Evolutionary conservation across 1,139 yeast species (phyloP).

Genomic region (Zhuliangozyma blackwelliae): DNA sequence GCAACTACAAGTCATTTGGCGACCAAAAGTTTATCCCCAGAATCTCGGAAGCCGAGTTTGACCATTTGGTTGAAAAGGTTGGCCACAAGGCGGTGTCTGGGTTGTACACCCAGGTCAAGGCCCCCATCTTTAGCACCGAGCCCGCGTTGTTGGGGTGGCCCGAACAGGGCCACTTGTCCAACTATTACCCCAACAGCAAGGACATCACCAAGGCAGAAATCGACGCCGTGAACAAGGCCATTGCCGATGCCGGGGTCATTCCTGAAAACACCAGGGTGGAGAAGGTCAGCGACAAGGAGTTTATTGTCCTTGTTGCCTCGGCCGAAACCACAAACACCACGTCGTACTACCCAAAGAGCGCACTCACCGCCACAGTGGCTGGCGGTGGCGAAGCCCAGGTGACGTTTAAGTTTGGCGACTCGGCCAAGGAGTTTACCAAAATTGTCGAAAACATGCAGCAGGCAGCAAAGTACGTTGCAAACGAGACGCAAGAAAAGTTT

Average conservation of each 20-base stretch:
- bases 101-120: constrained; percentile 43
- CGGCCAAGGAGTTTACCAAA: constrained; percentile 54
- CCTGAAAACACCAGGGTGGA: constrained; percentile 81
- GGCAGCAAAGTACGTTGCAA: constrained; percentile 65
- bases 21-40: constrained; percentile 81
- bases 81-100: constrained; percentile 29
- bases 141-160: constrained; percentile 71
- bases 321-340: constrained; percentile 43
- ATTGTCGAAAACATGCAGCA: constrained; percentile 53
- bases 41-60: constrained; percentile 45
- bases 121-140: constrained; percentile 48
- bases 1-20: constrained; percentile 87
- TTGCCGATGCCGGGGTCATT: constrained; percentile 60
- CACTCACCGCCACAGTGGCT: constrained; percentile 12
- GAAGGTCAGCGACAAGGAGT: constrained; percentile 41
- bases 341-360: constrained; percentile 32
- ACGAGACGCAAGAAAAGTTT: constrained; percentile 67
- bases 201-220: constrained; percentile 57
- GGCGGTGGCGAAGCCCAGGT: constrained; percentile 28
- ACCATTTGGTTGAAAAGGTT: constrained; percentile 40
- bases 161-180: constrained; percentile 67
- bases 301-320: constrained; percentile 60
- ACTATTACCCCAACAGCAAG: constrained; percentile 58
- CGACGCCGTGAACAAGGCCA: constrained; percentile 58
- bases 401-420: constrained; percentile 73